Conservation (phyloP, 2,329 filamentous ascomycete species). For the Fusarium pseudograminearum region DNA sequence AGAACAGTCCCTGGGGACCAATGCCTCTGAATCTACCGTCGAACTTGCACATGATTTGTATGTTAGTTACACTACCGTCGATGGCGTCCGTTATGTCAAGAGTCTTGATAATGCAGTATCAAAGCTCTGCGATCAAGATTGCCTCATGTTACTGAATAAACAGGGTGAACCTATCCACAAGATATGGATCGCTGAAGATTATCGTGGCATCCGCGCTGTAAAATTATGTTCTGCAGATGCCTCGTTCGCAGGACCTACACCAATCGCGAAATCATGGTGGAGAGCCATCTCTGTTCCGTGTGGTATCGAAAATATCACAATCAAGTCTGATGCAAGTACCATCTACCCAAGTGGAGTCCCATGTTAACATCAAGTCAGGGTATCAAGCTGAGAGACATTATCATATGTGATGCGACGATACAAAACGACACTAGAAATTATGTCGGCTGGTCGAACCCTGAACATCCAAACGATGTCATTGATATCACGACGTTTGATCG, state of each 20-base stretch:
- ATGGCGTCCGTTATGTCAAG: conserved; percentile 26
- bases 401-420: too few relatives aligned
- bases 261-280: conserved; percentile 26
- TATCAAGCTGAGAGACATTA: conserved; percentile 21
- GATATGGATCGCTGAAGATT: conserved; percentile 31
- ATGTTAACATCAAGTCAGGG: conserved; percentile 10
- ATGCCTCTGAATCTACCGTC: background rate
- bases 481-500: conserved; percentile 21
- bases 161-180: background rate
- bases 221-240: conserved; percentile 9
- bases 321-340: conserved; percentile 11
- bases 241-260: conserved; percentile 10
- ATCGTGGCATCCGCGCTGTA: conserved; percentile 25
- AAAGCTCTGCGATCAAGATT: background rate
- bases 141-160: background rate
- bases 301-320: background rate
- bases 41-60: conserved; percentile 16
- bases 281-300: conserved; percentile 9
- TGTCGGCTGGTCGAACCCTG: conserved; percentile 21
- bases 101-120: conserved; percentile 6
- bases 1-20: conserved; percentile 2
- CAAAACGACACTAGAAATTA: background rate
- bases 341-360: background rate
- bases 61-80: background rate
- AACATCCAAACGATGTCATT: conserved; percentile 13